A percentile compares a stretch with the other conserved stretches of the same genome.
These are phyloP conservation scores for Termitomyces sp. DNA, from an alignment of 768 basidiomycete species.

Conservation along the genomic window DNA sequence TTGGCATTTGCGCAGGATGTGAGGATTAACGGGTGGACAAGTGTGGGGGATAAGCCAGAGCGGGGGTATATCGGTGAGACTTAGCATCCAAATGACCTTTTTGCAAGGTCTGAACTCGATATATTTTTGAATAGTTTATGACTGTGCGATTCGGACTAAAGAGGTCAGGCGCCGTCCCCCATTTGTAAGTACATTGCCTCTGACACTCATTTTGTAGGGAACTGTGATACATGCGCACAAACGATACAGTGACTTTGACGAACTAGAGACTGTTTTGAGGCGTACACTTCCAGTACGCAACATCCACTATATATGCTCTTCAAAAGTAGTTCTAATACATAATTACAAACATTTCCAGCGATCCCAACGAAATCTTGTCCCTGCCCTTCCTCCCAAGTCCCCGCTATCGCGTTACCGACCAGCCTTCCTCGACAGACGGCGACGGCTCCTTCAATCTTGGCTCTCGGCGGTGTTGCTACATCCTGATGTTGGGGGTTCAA, in stretches of 20 bases:
- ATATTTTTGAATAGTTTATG: constrained; percentile 63
- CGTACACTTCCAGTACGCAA: constrained; percentile 51
- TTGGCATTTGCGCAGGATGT: constrained; percentile 64
- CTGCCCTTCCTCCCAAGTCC: constrained; percentile 65
- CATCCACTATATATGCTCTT: neutral
- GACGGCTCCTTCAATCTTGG: constrained; percentile 64
- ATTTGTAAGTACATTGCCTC: too few relatives aligned
- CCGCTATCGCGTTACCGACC: constrained; percentile 66
- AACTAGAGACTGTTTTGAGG: constrained; percentile 47
- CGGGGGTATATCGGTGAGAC: constrained; percentile 62
- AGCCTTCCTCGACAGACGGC: constrained; percentile 63
- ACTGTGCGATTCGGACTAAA: constrained; percentile 66
- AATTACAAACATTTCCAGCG: constrained; percentile 1
- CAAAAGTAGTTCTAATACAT: neutral
- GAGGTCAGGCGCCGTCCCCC: constrained; percentile 34
- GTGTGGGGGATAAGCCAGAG: constrained; percentile 64
- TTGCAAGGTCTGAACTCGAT: neutral
- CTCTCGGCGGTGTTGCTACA: constrained; percentile 63
- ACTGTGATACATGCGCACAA: constrained; percentile 66
- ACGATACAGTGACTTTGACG: constrained; percentile 64
- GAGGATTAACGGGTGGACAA: constrained; percentile 67
- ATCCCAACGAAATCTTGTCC: constrained; percentile 47
- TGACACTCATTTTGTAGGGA: constrained; percentile 33
- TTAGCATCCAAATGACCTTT: neutral
- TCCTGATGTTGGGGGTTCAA: constrained; percentile 65